These are phyloP conservation scores for Pseudogymnoascus sp. DNA, from an alignment of 2,329 filamentous ascomycete genomes.

Conservation along the genomic window DNA sequence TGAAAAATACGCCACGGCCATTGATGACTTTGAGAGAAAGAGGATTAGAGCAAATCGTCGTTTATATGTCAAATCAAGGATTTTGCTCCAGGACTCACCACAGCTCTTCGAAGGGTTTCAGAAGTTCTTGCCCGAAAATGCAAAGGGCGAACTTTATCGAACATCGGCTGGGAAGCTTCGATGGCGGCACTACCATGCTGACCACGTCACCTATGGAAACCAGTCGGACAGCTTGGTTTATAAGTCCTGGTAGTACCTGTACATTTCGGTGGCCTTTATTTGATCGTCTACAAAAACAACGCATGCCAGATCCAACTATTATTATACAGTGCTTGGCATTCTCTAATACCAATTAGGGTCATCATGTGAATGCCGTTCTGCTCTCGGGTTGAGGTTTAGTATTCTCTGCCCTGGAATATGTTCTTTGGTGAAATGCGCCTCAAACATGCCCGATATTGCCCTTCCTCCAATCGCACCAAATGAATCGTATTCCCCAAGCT, in stretches of 20 bases:
- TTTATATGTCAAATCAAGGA: background rate
- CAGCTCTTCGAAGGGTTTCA: background rate
- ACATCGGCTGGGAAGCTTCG: background rate
- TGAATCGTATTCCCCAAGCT: constrained; percentile 41
- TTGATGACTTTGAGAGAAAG: background rate
- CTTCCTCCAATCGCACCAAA: constrained; percentile 46
- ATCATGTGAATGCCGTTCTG: constrained; percentile 46
- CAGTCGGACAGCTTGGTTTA: background rate
- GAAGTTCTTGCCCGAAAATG: background rate
- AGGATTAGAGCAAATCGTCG: background rate
- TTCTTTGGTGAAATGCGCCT: constrained; percentile 47
- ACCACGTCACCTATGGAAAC: background rate
- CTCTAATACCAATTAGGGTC: constrained; percentile 52
- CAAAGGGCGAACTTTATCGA: background rate
- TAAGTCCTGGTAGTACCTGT: background rate
- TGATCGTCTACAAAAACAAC: background rate
- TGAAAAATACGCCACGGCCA: background rate
- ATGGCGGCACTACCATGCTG: background rate
- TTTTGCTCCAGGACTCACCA: background rate
- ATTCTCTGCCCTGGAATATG: constrained; percentile 51
- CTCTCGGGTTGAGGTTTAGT: constrained; percentile 51
- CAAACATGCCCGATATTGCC: constrained; percentile 53
- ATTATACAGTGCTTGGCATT: background rate
- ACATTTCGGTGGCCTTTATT: background rate
- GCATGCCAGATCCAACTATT: background rate